A percentile compares a stretch with the other conserved stretches of the same genome.
Evolutionary conservation across 805 yeast species (phyloP).

Genomic region (Metschnikowia baotianmanensis): DNA sequence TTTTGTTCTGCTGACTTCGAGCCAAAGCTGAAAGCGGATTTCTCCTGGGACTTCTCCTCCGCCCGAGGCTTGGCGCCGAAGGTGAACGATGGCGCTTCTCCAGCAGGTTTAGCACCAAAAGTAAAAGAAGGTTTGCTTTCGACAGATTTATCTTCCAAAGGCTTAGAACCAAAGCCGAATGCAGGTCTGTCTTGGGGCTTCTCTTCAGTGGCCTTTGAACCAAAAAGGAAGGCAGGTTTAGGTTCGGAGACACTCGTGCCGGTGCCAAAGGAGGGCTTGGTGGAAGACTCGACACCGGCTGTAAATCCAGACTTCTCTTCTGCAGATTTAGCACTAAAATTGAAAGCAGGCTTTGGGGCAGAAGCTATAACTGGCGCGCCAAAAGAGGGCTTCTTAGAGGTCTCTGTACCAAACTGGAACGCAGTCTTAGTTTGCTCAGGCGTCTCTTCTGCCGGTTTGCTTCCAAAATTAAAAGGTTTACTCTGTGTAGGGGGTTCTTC

Average conservation of each 20-base stretch:
- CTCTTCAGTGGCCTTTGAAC: constrained; percentile 5
- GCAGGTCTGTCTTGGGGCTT: not conserved
- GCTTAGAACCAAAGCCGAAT: constrained; percentile 2
- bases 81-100: not conserved
- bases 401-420: not conserved
- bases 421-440: not conserved
- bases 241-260: too few species aligned
- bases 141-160: not conserved
- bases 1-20: not conserved
- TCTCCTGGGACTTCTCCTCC: not conserved
- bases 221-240: constrained; percentile 9
- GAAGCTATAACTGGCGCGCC: too few species aligned
- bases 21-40: constrained; percentile 1
- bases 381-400: not conserved
- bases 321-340: constrained; percentile 7
- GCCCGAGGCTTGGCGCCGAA: not conserved
- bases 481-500: not conserved
- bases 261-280: not conserved
- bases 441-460: not conserved
- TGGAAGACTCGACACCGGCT: not conserved
- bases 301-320: not conserved
- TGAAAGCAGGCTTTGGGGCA: constrained; percentile 6
- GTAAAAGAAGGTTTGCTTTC: constrained; percentile 6
- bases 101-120: constrained; percentile 12
- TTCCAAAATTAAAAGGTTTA: constrained; percentile 2